These are phyloP conservation scores for Misopates orontium DNA, from an alignment of 257 asterid genomes.

Conservation along the genomic window DNA sequence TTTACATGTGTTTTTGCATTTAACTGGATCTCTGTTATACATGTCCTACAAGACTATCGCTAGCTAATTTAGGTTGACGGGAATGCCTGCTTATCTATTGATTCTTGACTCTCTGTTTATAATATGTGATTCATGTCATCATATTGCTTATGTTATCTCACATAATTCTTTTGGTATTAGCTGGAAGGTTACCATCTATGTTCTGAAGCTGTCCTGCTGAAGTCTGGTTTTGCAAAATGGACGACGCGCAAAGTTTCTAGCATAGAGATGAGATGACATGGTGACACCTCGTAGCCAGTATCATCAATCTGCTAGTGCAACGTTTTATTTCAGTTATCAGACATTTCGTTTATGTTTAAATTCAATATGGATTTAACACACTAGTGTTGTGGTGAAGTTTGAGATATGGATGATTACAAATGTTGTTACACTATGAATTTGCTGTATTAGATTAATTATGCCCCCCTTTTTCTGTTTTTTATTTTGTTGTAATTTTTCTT, in stretches of 20 bases:
- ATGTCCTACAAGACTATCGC: no score
- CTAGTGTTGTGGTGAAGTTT: conserved; percentile 48
- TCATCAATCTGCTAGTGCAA: conserved; percentile 37
- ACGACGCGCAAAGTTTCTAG: conserved; percentile 32
- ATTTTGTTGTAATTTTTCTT: conserved; percentile 36
- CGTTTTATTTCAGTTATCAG: conserved; percentile 41
- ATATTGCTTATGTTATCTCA: conserved; percentile 26
- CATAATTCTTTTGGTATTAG: conserved; percentile 38
- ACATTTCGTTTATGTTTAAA: conserved; percentile 39
- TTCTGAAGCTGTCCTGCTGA: conserved; percentile 43
- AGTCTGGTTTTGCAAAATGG: conserved; percentile 35
- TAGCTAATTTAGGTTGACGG: neutral
- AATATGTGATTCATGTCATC: no score
- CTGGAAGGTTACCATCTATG: conserved; percentile 34
- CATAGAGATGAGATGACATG: conserved; percentile 37
- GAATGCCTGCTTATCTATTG: neutral
- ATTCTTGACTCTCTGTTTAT: neutral
- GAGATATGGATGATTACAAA: conserved; percentile 42
- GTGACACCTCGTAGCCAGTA: conserved; percentile 40
- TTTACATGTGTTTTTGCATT: no score
- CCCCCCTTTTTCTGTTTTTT: conserved; percentile 36
- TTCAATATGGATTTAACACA: conserved; percentile 35
- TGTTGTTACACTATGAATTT: conserved; percentile 39
- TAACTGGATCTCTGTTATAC: neutral
- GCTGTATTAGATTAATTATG: conserved; percentile 50